Evolutionary conservation across 2,329 filamentous ascomycete genomes (phyloP), one percentile per base, ranked within the genome.

Genomic region (Aspergillus hortae): DNA sequence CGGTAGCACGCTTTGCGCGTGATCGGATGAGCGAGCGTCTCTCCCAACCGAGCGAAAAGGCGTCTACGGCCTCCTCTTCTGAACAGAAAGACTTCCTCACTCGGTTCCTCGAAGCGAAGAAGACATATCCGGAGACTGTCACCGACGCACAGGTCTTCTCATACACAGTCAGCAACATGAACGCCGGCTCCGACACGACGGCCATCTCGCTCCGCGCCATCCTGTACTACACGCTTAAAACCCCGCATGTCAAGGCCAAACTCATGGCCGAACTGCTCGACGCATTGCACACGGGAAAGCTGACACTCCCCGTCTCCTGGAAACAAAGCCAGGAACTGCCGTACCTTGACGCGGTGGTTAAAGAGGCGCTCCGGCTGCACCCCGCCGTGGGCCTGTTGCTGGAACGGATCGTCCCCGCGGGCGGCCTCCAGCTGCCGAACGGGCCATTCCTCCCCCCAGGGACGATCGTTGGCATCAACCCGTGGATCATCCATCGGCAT

Each of bases 251-350:
- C 4, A 48, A 52, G 17, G 59, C 82, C 78, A 51, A 80, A 64
- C 7, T 69, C n/a, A 6, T 65, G 56, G 6, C 84, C 69, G 35
- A 81, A 57, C 15, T 71, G 49, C 35, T 75, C 67, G 56, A 81
- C 79, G 56, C 74, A 6, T 52, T 55, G 4, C 14, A 49, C 19
- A 53, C 49, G 47, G 44, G 49, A 4, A 51, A 41, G 6, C 51
- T 64, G n/a, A 42, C 54, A 0, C 17, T 55, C 0, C 61, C 61
- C 1, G 54, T 66, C 7, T 58, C 60, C 0, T 67, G 58, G 57
- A 63, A 61, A 21, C 55, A 67, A 41, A 59, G 57, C n/a, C 60
- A 63, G 30, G 56, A 57, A 12, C 56, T 67, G 6, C 61, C 62
- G 2, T 67, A 66, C 43, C 59, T 66, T n/a, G 62, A 66, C 11